A percentile compares a stretch with the other conserved stretches of the same genome.
Conservation (phyloP, 306 rosid species). For the Citrullus mucosospermus region DNA sequence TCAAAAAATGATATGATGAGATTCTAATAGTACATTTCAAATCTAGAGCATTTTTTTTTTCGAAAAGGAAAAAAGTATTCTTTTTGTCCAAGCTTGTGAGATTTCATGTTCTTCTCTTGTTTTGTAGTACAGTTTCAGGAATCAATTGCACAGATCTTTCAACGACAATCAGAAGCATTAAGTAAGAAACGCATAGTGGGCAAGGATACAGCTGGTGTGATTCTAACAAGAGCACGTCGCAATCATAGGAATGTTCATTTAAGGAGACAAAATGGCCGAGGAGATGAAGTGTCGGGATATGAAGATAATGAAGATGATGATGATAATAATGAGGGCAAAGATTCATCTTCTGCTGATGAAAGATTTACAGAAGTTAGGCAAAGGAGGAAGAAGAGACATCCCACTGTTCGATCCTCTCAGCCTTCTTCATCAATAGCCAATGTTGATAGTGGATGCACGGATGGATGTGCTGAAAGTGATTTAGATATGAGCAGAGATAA, state of each 20-base stretch:
- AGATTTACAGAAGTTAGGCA: conserved; percentile 37
- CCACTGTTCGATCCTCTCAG: conserved; percentile 48
- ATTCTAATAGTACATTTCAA: not conserved
- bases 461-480: conserved; percentile 58
- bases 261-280: conserved; percentile 48
- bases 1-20: not conserved
- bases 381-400: conserved; percentile 51
- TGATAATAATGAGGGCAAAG: conserved; percentile 41
- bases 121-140: conserved; percentile 33
- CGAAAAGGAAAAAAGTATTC: not conserved
- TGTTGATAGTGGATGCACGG: conserved; percentile 44
- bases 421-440: conserved; percentile 70
- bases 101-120: conserved; percentile 9
- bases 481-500: conserved; percentile 47
- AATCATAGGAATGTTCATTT: conserved; percentile 38
- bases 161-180: conserved; percentile 85
- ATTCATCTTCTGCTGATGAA: conserved; percentile 71
- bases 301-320: conserved; percentile 73
- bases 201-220: conserved; percentile 42
- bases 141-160: conserved; percentile 58
- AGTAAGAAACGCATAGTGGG: conserved; percentile 47
- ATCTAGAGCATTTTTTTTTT: not conserved
- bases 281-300: conserved; percentile 46
- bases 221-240: conserved; percentile 51
- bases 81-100: not conserved